Percentiles rank a stretch among this genome's conserved stretches.
Conservation (phyloP, 805 yeast species). For the Isabelozyma heimii region DNA sequence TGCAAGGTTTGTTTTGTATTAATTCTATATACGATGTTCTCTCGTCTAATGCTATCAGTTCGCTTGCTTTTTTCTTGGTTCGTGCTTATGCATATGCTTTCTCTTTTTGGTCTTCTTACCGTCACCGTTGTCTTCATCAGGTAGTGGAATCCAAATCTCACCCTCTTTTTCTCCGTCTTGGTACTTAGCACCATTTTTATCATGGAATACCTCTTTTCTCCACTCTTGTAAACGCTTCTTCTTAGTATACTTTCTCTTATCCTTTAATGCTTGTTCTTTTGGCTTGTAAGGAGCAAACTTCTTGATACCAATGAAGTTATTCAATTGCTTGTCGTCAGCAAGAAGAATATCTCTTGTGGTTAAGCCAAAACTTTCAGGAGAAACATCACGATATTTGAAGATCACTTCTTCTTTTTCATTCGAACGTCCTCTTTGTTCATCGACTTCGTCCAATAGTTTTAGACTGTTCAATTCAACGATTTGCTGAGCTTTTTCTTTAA, state of each 20-base stretch:
- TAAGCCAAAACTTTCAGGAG: conserved; percentile 90
- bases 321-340: conserved; percentile 85
- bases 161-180: conserved; percentile 35
- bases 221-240: conserved; percentile 81
- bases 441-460: conserved; percentile 66
- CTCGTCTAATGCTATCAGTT: too few species aligned
- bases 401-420: conserved; percentile 43
- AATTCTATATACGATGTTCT: too few species aligned
- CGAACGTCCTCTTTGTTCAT: conserved; percentile 59
- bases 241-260: conserved; percentile 81
- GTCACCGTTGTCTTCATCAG: background rate
- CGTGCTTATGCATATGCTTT: conserved; percentile 1
- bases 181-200: conserved; percentile 47
- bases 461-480: conserved; percentile 74
- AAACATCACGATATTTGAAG: conserved; percentile 89
- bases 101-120: conserved; percentile 2
- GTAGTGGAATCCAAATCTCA: conserved; percentile 35
- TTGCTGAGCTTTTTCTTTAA: conserved; percentile 68
- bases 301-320: conserved; percentile 82
- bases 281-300: conserved; percentile 92
- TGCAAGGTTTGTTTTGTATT: too few species aligned
- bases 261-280: conserved; percentile 66
- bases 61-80: background rate
- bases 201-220: conserved; percentile 79
- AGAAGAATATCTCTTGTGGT: conserved; percentile 80